Conservation (phyloP, 129 eudicot genomes). For the Arctium lappa region DNA sequence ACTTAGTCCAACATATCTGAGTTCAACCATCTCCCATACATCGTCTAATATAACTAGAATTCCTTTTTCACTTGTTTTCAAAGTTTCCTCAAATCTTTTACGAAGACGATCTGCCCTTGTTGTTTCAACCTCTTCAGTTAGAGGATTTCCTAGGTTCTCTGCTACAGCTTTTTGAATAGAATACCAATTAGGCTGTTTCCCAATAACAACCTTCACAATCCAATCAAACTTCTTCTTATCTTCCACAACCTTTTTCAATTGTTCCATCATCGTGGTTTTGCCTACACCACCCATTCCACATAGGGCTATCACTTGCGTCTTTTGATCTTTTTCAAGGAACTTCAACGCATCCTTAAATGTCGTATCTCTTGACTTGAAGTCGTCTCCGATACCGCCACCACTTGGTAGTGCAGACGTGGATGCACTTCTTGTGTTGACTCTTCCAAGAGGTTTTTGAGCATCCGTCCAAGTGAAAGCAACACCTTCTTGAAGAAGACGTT, state of each 20-base stretch:
- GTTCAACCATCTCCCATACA: slow-evolving; percentile 9
- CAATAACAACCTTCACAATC: too few species aligned
- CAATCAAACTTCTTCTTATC: background rate
- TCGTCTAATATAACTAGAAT: slow-evolving; percentile 11
- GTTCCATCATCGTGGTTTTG: background rate
- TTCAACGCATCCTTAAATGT: background rate
- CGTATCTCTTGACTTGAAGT: background rate
- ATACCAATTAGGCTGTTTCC: background rate
- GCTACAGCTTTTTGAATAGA: background rate
- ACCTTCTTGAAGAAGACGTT: too few species aligned
- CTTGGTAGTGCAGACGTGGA: background rate
- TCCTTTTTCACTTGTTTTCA: background rate
- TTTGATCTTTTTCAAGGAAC: background rate
- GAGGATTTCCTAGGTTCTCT: background rate
- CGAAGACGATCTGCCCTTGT: slow-evolving; percentile 13
- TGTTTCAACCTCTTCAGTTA: background rate
- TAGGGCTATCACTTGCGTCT: background rate
- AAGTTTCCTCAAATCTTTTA: background rate
- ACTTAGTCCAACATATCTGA: slow-evolving; percentile 9
- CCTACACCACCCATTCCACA: background rate
- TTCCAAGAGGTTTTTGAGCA: background rate
- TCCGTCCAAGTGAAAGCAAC: background rate
- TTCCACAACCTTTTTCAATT: background rate
- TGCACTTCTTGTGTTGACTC: background rate
- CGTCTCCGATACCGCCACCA: background rate